phyloP scores from a whole-genome alignment of 495 filamentous ascomycete species.

The Aspergillus leporis region DNA sequence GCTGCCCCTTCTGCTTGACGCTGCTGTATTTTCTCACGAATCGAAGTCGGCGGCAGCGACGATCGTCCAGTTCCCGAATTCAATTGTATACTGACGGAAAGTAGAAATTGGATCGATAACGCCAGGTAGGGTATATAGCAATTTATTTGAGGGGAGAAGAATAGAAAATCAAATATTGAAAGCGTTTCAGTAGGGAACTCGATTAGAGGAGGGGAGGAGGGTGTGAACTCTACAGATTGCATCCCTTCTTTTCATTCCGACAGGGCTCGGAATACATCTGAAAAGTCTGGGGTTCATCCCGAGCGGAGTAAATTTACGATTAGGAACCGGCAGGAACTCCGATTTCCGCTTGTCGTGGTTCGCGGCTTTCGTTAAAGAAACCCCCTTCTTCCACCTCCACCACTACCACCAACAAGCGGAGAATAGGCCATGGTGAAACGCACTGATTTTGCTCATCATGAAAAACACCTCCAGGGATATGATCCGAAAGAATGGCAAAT shows the following conservation, averaged over 20 bases:
- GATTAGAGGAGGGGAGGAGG: neutral
- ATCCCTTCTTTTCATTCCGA: neutral
- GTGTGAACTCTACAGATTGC: neutral
- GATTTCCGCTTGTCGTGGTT: too few species aligned
- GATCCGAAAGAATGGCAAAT: conserved; percentile 33
- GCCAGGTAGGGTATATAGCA: neutral
- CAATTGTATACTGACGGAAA: too few species aligned
- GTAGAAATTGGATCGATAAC: neutral
- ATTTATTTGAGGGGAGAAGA: neutral
- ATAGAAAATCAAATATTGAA: neutral
- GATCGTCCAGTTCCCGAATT: too few species aligned
- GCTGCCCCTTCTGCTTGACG: too few species aligned
- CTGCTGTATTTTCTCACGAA: too few species aligned
- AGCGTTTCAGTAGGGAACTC: neutral
- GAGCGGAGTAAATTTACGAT: neutral
- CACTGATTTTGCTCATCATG: neutral
- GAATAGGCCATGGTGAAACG: too few species aligned
- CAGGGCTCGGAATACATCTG: neutral
- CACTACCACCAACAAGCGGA: too few species aligned
- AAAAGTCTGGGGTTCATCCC: neutral
- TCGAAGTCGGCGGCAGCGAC: too few species aligned
- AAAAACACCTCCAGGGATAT: conserved; percentile 1
- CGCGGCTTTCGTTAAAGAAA: too few species aligned
- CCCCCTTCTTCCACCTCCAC: too few species aligned
- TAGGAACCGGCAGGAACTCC: neutral